A percentile compares a stretch with the other conserved stretches of the same genome.
Conservation (phyloP, 1,139 yeast species). For the Blastobotrys arbuscula region DNA sequence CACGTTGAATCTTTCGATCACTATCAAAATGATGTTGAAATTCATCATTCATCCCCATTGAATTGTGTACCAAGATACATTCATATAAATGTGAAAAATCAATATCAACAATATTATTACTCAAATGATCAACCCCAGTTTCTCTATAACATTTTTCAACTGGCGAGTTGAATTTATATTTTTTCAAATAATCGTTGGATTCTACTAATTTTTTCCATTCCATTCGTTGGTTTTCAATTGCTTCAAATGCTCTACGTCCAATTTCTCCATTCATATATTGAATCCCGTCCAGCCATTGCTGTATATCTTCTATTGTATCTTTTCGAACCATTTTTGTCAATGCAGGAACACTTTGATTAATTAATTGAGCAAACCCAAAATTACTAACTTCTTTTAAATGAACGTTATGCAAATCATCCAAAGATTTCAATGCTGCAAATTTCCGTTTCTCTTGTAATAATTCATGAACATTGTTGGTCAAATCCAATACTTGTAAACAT, state of each 20-base stretch:
- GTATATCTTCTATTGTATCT: constrained; percentile 69
- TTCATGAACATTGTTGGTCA: constrained; percentile 81
- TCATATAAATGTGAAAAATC: constrained; percentile 72
- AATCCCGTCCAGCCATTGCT: constrained; percentile 61
- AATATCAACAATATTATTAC: constrained; percentile 28
- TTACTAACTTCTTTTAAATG: constrained; percentile 65
- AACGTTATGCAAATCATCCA: constrained; percentile 65
- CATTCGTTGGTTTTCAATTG: constrained; percentile 49
- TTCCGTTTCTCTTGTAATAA: constrained; percentile 68
- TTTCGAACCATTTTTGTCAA: constrained; percentile 70
- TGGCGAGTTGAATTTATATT: constrained; percentile 76
- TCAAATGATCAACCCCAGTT: constrained; percentile 38
- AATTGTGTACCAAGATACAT: constrained; percentile 73
- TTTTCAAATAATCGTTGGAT: constrained; percentile 42
- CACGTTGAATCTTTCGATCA: constrained; percentile 70
- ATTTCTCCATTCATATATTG: constrained; percentile 58
- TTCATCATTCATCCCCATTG: constrained; percentile 58
- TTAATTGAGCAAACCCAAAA: constrained; percentile 62
- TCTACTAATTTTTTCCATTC: constrained; percentile 49
- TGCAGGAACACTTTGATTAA: constrained; percentile 66
- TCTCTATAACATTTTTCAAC: constrained; percentile 72
- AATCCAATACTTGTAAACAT: constrained; percentile 77
- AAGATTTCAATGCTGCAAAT: constrained; percentile 78
- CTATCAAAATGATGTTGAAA: constrained; percentile 60
- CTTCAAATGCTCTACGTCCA: constrained; percentile 54